Base-by-base conservation (phyloP, 2,329 filamentous ascomycete genomes). In the Paecilomyces fulvus region DNA sequence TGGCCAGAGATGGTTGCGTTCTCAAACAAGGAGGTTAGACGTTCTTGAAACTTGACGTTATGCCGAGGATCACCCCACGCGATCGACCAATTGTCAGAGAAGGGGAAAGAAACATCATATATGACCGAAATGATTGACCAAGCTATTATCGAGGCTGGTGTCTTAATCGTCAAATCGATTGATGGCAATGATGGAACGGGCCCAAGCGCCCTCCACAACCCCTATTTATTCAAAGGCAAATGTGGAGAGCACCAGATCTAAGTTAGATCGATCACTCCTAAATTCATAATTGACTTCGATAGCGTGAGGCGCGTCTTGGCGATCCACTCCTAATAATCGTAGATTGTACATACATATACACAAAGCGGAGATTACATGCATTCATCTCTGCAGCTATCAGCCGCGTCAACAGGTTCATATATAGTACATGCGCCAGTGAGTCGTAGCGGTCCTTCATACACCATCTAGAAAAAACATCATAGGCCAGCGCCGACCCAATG, bases 401-500 rank as follows among this genome's bases (percentile, higher is more conserved):
- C 14, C 37, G n/a, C 37, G n/a, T 8, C 37, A 17, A 43, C n/a
- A 9, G 37, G 37, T 43, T 43, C 51, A 31, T 17, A 49, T 52
- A 49, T 17, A 30, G n/a, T 49, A 49, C 48, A 49, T 49, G 48
- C 48, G 23, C 11, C 21, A 31, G 23, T 23, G n/a, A 31, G 30
- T 43, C 37, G n/a, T 20, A 43, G 9, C 8, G 7, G 37, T 17
- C 37, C 37, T 17, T 43, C 37, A 43, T 43, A 20, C 37, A 43
- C n/a, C 7, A 43, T 43, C 37, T n/a, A 17, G 37, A 43, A 43
- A 43, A 43, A 43, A 17, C 7, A 43, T 43, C 37, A 4, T 43
- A 43, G 37, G 17, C 33, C 33, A 55, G 56, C 58, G 54, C 58
- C 58, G 37, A 50, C 54, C 56, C 58, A 54, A 59, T 59, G 58